A percentile compares a stretch with the other conserved stretches of the same genome.
Evolutionary conservation across 208 protist species (phyloP).

Genomic region (Crithidia brevicula): DNA sequence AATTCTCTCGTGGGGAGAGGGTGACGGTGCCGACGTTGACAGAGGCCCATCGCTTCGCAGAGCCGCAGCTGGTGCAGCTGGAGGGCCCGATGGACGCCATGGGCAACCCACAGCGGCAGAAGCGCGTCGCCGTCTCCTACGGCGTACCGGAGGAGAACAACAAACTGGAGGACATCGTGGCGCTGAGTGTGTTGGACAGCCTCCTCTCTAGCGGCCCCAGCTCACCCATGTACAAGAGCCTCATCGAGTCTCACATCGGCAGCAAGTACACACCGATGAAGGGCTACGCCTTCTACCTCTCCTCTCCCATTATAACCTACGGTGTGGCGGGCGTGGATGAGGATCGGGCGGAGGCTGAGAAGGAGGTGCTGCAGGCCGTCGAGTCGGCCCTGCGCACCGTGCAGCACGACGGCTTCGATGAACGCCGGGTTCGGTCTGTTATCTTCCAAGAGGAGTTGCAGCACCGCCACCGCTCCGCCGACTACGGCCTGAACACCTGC

Average conservation of each 20-base stretch:
- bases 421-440: conserved; percentile 79
- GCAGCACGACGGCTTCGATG: conserved; percentile 81
- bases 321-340: conserved; percentile 90
- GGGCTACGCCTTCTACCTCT: conserved; percentile 86
- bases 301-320: conserved; percentile 85
- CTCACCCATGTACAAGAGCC: conserved; percentile 87
- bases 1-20: conserved; percentile 42
- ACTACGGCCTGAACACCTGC: conserved; percentile 88
- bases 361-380: conserved; percentile 69
- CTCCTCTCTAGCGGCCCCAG: conserved; percentile 86
- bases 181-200: conserved; percentile 81
- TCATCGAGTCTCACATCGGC: conserved; percentile 90
- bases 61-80: conserved; percentile 49
- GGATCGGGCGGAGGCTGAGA: conserved; percentile 49
- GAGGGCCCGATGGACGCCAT: conserved; percentile 86
- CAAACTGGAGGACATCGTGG: conserved; percentile 75
- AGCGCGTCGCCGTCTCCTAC: conserved; percentile 85
- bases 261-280: conserved; percentile 84
- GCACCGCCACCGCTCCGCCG: conserved; percentile 86
- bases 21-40: conserved; percentile 63
- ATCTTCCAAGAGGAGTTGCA: conserved; percentile 91
- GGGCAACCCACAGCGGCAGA: conserved; percentile 77
- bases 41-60: conserved; percentile 51
- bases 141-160: conserved; percentile 64
- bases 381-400: conserved; percentile 59